Conservation (phyloP, 106 monocot species). For the Apostasia ramifera region DNA sequence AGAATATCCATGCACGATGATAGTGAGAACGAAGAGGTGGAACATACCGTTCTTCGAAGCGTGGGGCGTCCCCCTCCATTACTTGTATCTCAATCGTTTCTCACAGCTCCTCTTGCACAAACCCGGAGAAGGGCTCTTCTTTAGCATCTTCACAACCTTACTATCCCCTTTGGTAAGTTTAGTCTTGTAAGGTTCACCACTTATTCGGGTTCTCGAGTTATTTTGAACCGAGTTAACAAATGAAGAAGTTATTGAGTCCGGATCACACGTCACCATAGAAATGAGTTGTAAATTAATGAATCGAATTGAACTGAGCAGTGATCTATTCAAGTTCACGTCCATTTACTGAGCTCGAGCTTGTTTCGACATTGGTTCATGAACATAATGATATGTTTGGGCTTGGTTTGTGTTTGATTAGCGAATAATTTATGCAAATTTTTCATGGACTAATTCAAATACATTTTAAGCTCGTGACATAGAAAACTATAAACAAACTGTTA, state of each 20-base stretch:
- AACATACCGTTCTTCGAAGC: slow-evolving; percentile 17
- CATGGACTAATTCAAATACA: too few species aligned
- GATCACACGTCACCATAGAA: too few species aligned
- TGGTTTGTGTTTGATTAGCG: not conserved
- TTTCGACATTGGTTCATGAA: not conserved
- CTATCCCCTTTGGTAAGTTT: slow-evolving; percentile 51
- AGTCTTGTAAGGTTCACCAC: too few species aligned
- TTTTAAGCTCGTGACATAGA: not conserved
- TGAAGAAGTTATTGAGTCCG: too few species aligned
- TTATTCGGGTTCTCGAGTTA: too few species aligned
- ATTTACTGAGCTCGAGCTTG: not conserved
- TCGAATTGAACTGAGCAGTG: not conserved
- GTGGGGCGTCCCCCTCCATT: slow-evolving; percentile 34
- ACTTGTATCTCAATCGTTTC: slow-evolving; percentile 44
- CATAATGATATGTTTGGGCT: not conserved
- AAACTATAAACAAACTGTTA: not conserved
- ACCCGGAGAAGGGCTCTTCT: slow-evolving; percentile 52
- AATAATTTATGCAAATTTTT: not conserved
- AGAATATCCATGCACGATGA: slow-evolving; percentile 46
- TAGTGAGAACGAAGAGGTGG: slow-evolving; percentile 45
- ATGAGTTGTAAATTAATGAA: too few species aligned
- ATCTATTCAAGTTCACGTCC: too few species aligned
- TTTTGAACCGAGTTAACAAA: too few species aligned
- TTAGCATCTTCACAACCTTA: slow-evolving; percentile 32
- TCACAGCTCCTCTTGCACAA: slow-evolving; percentile 58